These are phyloP conservation scores for Acorus gramineus DNA, from an alignment of 106 monocot genomes.

Conservation along the genomic window DNA sequence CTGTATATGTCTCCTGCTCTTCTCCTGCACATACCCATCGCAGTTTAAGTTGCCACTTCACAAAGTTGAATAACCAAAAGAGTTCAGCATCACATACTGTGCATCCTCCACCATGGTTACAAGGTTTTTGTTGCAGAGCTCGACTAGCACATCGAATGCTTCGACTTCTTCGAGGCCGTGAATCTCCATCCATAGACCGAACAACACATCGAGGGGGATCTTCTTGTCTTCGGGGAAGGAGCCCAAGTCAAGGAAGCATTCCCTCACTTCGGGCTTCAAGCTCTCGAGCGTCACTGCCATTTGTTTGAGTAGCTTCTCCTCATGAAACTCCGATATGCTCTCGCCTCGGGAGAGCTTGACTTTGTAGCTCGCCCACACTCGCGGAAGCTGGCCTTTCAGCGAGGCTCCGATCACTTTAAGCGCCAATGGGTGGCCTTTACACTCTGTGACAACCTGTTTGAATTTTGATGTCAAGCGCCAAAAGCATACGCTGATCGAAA, in stretches of 20 bases:
- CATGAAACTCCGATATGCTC: conserved; percentile 44
- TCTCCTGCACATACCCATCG: conserved; percentile 19
- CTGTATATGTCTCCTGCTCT: conserved; percentile 48
- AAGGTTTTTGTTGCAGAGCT: conserved; percentile 44
- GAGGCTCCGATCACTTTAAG: conserved; percentile 57
- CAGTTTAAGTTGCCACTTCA: background rate
- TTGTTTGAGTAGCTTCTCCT: conserved; percentile 33
- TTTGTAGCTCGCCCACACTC: conserved; percentile 43
- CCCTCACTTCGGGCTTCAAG: conserved; percentile 24
- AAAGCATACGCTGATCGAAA: background rate
- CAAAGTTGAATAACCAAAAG: background rate
- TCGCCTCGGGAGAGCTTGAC: conserved; percentile 40
- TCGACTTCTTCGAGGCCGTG: conserved; percentile 50
- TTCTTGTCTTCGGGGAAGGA: conserved; percentile 57
- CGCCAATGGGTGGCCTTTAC: conserved; percentile 64
- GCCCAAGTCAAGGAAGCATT: conserved; percentile 53
- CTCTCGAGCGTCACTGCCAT: conserved; percentile 44
- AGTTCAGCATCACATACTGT: conserved; percentile 21
- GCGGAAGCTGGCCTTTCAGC: conserved; percentile 35
- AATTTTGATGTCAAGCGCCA: background rate
- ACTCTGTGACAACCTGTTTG: conserved; percentile 45
- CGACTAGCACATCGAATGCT: conserved; percentile 39
- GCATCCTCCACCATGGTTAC: conserved; percentile 52
- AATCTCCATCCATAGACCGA: conserved; percentile 53
- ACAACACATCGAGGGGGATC: conserved; percentile 47